Evolutionary conservation across 352 stramenopile genomes (phyloP), one percentile per base, ranked within the genome.

Genomic region (Globisporangium irregulare): DNA sequence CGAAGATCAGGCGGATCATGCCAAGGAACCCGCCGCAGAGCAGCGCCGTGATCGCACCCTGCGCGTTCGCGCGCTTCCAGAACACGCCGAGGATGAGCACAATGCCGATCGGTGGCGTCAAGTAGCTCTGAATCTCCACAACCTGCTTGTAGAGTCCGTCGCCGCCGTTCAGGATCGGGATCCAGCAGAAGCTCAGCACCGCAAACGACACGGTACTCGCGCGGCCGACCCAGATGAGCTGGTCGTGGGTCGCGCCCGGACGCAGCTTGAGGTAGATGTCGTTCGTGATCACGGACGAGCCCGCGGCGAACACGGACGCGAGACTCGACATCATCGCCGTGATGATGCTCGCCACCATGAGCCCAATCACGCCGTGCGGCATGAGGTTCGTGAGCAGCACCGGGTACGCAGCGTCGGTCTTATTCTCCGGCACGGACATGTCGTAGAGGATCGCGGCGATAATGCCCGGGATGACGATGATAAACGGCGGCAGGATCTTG

Each of bases 331-430:
- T 90, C 80, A 91, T 87, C 9, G 82, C 79, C 12, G 77, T 88
- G 69, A 91, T 84, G 57, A 91, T 86, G 62, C 81, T 90, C 29
- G 82, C 83, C 36, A 90, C 73, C 75, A 91, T 90, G 59, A 91
- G 67, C 0, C 82, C 82, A 57, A 87, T 79, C 14, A 87, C 72
- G 12, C 82, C 81, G 56, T 89, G 78, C 6, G 82, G 82, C 79
- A 91, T 87, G 61, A 91, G 73, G 60, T 89, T 83, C 12, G 76
- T 88, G n/a, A 91, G 66, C 57, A 91, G 50, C 9, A 82, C 81
- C 24, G 82, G 82, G 67, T 91, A 91, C 56, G 82, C 77, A n/a
- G 76, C 77, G 43, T 91, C 82, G 1, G 78, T 88, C 55, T 79
- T 77, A 57, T 80, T 74, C 38, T 78, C 64, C 43, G 81, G 77